phyloP scores from a whole-genome alignment of 2,329 filamentous ascomycete genomes.

The Gliomastix tumulicola region DNA sequence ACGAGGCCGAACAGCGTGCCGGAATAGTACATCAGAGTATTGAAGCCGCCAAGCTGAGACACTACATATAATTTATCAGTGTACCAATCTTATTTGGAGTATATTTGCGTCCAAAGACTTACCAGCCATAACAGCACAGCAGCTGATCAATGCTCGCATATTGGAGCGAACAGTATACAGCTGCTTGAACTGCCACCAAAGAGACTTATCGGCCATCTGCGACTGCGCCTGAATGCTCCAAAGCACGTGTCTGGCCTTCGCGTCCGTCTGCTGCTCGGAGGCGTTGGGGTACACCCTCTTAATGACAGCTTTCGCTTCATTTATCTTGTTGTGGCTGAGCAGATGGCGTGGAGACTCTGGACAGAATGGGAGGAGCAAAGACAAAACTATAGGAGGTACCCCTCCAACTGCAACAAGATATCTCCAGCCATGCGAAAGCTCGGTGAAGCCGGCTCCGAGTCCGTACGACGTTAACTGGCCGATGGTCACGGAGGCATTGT shows the following conservation, averaged over 20 bases:
- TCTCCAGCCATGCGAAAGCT: conserved; percentile 17
- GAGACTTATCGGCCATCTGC: conserved; percentile 8
- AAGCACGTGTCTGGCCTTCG: too few relatives aligned
- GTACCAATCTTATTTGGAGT: too few relatives aligned
- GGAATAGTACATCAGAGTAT: conserved; percentile 8
- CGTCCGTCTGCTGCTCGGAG: conserved; percentile 16
- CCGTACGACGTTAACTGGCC: conserved; percentile 11
- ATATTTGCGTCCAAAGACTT: too few relatives aligned
- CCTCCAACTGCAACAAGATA: conserved; percentile 11
- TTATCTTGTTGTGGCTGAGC: conserved; percentile 17
- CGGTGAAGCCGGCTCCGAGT: conserved; percentile 21
- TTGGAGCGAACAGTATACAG: conserved; percentile 26
- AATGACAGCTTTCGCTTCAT: conserved; percentile 6
- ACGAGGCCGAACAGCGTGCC: conserved; percentile 22
- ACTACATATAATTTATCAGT: too few relatives aligned
- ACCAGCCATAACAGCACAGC: conserved; percentile 30
- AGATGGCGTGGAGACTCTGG: conserved; percentile 12
- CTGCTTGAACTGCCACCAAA: conserved; percentile 5
- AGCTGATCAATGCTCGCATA: conserved; percentile 26
- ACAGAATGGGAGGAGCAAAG: conserved; percentile 9
- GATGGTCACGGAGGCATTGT: conserved; percentile 21
- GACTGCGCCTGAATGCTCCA: too few relatives aligned
- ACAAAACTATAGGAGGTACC: conserved; percentile 10
- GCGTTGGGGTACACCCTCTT: conserved; percentile 9
- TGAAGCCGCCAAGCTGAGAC: conserved; percentile 9